These are phyloP conservation scores for Aspergillus pseudoterreus DNA, from an alignment of 2,329 filamentous ascomycete genomes.

Conservation along the genomic window DNA sequence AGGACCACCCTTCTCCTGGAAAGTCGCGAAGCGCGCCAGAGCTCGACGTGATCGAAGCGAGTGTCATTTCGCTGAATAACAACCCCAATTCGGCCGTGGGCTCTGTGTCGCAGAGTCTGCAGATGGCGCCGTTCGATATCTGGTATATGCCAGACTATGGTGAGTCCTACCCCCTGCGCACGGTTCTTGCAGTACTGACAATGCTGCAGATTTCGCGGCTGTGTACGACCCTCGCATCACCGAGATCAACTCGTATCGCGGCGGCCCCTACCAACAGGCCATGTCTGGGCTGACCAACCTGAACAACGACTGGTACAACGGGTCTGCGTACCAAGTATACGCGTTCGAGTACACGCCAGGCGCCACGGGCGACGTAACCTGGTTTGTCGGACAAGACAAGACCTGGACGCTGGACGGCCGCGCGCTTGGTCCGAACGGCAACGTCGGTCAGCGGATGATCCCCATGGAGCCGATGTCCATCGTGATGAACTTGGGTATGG, in stretches of 20 bases:
- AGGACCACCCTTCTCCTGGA: slow-evolving; percentile 64
- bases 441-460: slow-evolving; percentile 62
- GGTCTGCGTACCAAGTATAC: slow-evolving; percentile 59
- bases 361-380: slow-evolving; percentile 58
- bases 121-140: slow-evolving; percentile 67
- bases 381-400: slow-evolving; percentile 63
- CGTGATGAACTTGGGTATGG: slow-evolving; percentile 69
- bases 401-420: slow-evolving; percentile 62
- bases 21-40: slow-evolving; percentile 65
- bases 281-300: slow-evolving; percentile 59
- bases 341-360: slow-evolving; percentile 64
- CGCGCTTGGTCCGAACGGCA: slow-evolving; percentile 64
- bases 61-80: slow-evolving; percentile 51
- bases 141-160: slow-evolving; percentile 64
- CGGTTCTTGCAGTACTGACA: neutral
- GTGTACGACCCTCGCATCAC: slow-evolving; percentile 60
- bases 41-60: slow-evolving; percentile 71
- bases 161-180: slow-evolving; percentile 18
- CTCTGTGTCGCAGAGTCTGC: slow-evolving; percentile 62
- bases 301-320: slow-evolving; percentile 65
- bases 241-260: slow-evolving; percentile 58
- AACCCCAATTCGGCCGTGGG: slow-evolving; percentile 51
- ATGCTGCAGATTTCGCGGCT: slow-evolving; percentile 54
- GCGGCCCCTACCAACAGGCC: slow-evolving; percentile 61
- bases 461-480: slow-evolving; percentile 66